Evolutionary conservation across 2,329 filamentous ascomycete genomes (phyloP), one percentile per base, ranked within the genome.

Genomic region (Trichophyton mentagrophytes): DNA sequence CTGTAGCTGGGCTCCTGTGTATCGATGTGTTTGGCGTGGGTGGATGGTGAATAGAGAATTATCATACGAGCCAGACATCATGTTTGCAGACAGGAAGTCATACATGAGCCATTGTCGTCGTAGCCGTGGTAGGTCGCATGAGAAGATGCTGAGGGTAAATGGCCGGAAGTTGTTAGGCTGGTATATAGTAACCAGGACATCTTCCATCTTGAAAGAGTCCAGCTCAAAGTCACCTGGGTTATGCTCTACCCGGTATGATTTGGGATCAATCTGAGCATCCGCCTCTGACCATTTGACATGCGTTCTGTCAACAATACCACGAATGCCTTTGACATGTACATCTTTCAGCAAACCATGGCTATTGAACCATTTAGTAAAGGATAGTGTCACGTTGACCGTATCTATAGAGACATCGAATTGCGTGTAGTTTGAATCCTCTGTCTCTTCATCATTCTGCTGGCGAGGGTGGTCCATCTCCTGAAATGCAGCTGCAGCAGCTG

Each of bases 321-420:
- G 84, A 33, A 99, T 88, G 3, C 93, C 93, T 69, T 90, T 93
- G 59, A 99, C 86, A 70, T 96, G 90, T 47, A 99, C 93, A 70
- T 97, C 89, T 67, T 89, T 86, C 7, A 99, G 78, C 4, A 95
- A 80, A 0, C 93, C 93, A 72, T 92, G 96, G 22, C 93, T 92
- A 67, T 96, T 97, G 84, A 95, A 95, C 93, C 93, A 99, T 71
- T 96, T 97, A n/a, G 90, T 81, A 67, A 99, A 97, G 0, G 93
- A 99, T 27, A 99, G 74, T 0, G 92, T 97, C 47, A 99, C 92
- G 69, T 99, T 96, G 64, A 99, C 89, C 0, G 89, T 95, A 64
- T 93, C 89, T 62, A 99, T 89, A 0, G 90, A 96, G 15, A 99
- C 79, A 69, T 99, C 93, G 67, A 96, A 99, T 67, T 99, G 93